These are phyloP conservation scores for Aureobasidium melanogenum DNA, from an alignment of 2,329 filamentous ascomycete genomes.

Conservation along the genomic window DNA sequence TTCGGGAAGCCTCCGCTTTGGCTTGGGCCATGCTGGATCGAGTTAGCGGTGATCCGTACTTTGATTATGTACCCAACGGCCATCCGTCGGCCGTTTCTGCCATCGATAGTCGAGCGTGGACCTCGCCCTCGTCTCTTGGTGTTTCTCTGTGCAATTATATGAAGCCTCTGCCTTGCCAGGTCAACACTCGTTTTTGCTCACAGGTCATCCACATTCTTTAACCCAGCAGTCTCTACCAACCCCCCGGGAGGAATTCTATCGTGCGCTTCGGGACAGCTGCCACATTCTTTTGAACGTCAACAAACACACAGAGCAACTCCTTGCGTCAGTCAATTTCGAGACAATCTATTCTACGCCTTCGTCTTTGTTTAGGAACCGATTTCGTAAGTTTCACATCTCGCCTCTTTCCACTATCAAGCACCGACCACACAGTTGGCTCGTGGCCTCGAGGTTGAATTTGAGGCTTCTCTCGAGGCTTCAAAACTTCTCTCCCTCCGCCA, in stretches of 20 bases:
- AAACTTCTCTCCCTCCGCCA: slow-evolving; percentile 6
- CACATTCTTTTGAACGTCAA: slow-evolving; percentile 11
- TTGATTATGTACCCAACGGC: slow-evolving; percentile 8
- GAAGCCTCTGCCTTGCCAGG: slow-evolving; percentile 5
- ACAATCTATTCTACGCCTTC: slow-evolving; percentile 11
- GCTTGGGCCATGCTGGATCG: neutral
- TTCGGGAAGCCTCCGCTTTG: neutral
- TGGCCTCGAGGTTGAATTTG: neutral
- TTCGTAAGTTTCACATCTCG: slow-evolving; percentile 6
- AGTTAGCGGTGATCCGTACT: neutral
- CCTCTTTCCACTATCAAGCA: neutral
- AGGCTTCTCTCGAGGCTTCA: slow-evolving; percentile 1
- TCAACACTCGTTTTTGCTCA: neutral
- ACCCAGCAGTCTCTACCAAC: slow-evolving; percentile 5
- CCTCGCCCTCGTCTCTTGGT: neutral
- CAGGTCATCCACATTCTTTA: slow-evolving; percentile 10
- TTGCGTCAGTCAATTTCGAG: slow-evolving; percentile 8
- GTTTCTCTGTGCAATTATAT: slow-evolving; percentile 2
- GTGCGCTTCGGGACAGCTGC: slow-evolving; percentile 10
- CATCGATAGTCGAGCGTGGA: slow-evolving; percentile 6
- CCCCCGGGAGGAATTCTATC: slow-evolving; percentile 4
- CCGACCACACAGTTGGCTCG: neutral
- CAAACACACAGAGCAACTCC: slow-evolving; percentile 5
- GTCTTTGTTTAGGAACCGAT: slow-evolving; percentile 8
- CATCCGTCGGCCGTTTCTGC: slow-evolving; percentile 4